Percentiles rank a stretch among this genome's conserved stretches.
Conservation (phyloP, 371 early-diverging fungal genomes). For the Phascolomyces articulosus region DNA sequence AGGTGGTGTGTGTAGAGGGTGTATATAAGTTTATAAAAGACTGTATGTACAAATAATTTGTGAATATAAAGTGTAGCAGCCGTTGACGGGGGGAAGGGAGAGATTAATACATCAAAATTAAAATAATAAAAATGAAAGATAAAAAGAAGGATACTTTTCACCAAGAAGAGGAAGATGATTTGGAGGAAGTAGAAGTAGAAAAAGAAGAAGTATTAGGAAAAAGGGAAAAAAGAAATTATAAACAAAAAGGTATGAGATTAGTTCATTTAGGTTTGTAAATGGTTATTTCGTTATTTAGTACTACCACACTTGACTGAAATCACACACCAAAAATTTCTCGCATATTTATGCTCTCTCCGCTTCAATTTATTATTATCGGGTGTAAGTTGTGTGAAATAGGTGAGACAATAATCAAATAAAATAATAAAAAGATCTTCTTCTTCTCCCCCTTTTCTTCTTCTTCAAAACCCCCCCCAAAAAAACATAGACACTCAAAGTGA, state of each 20-base stretch:
- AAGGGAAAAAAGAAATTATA: background rate
- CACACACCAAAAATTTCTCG: background rate
- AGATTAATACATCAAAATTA: conserved; percentile 2
- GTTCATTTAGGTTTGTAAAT: no score
- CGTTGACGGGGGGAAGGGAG: background rate
- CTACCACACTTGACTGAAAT: no score
- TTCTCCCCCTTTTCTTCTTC: conserved; percentile 3
- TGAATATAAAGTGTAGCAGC: conserved; percentile 5
- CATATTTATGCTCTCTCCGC: no score
- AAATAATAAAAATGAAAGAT: background rate
- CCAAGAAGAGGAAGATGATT: background rate
- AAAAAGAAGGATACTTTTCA: background rate
- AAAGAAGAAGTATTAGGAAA: no score
- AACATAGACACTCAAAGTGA: background rate
- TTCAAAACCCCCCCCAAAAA: conserved; percentile 39
- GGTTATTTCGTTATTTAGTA: no score
- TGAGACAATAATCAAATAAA: no score
- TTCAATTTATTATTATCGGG: no score
- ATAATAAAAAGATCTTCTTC: no score
- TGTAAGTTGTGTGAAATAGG: no score
- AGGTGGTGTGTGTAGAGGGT: background rate
- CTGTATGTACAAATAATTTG: conserved; percentile 11
- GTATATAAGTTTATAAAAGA: conserved; percentile 2
- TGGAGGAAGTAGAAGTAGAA: no score
- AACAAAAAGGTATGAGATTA: no score